Evolutionary conservation across 306 rosid genomes (phyloP), one percentile per base, ranked within the genome.

Genomic region (Adenanthera pavonina): DNA sequence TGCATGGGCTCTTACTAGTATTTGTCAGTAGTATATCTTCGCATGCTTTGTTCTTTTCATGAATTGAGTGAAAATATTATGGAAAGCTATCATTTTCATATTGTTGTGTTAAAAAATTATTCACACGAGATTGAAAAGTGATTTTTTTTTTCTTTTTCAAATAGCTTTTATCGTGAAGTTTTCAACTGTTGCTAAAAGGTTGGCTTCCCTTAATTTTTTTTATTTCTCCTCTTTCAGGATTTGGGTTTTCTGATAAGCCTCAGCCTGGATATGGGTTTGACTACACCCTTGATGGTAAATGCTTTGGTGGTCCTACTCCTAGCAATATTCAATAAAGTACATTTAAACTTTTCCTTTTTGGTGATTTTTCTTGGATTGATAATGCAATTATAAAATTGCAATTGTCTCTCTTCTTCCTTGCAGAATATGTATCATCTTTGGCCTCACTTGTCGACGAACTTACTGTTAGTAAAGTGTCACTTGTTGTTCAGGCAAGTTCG

Each of bases 241-340:
- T 94, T 67, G 98, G 98, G 69, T 91, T 89, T 84, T 94, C 98
- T 62, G 98, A 94, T 84, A 92, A 94, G 85, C 97, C 98, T 69
- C 98, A 94, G 84, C 98, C 97, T 25, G 86, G 72, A 85, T 94
- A 94, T 89, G 98, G 98, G 2, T 92, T 94, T 89, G 94, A 94
- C 89, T 92, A 92, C 86, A 94, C 92, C 53, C 81, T 87, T 38
- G 89, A 88, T 82, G 98, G 98, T 94, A 89, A 92, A 54, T 81
- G 4, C 71, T 82, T 80, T 38, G 10, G 53, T 51, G 34, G 19
- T 10, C 6, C 5, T 40, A 3, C 43, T 40, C 40, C 44, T 14
- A 67, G 74, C 15, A 54, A 69, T 33, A 71, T 65, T 38, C 25
- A 35, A 75, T 51, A 54, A 25, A 1, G 2, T 16, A 15, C 0